phyloP scores from a whole-genome alignment of 257 asterid genomes.

The Nicotiana knightiana region DNA sequence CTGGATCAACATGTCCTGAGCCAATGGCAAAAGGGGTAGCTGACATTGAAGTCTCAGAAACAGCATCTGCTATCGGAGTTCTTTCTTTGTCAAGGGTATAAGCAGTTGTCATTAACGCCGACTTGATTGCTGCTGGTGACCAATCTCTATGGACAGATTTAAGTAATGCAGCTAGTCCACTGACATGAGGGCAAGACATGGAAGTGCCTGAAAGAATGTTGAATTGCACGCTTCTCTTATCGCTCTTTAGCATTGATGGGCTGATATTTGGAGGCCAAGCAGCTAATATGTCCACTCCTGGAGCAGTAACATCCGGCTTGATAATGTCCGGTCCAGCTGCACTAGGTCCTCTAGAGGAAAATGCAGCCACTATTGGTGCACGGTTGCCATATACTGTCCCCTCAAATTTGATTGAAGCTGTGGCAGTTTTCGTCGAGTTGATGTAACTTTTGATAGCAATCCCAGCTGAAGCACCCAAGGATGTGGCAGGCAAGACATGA shows the following conservation, averaged over 20 bases:
- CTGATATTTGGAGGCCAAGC: constrained; percentile 69
- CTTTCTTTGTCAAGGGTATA: constrained; percentile 25
- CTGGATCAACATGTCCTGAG: constrained; percentile 64
- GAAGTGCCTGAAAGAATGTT: constrained; percentile 76
- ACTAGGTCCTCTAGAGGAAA: constrained; percentile 81
- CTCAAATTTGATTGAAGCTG: constrained; percentile 37
- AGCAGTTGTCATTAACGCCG: constrained; percentile 75
- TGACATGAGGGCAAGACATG: constrained; percentile 78
- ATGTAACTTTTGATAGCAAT: constrained; percentile 32
- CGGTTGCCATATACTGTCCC: constrained; percentile 43
- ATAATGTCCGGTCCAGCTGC: constrained; percentile 36
- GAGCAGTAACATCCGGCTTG: constrained; percentile 77
- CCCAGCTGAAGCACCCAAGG: constrained; percentile 44
- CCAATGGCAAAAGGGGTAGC: constrained; percentile 63
- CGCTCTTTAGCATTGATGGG: constrained; percentile 46
- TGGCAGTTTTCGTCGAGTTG: constrained; percentile 29
- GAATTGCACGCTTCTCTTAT: constrained; percentile 43
- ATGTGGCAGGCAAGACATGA: constrained; percentile 55
- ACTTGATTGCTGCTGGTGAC: constrained; percentile 75
- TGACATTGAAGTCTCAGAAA: constrained; percentile 17
- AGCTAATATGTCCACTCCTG: constrained; percentile 73
- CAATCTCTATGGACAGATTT: constrained; percentile 50
- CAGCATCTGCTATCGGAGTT: constrained; percentile 44
- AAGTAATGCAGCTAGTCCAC: constrained; percentile 61
- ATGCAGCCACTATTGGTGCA: constrained; percentile 69